Evolutionary conservation across 164 flowering plant genomes (phyloP).

Genomic region (Litsea cubeba): DNA sequence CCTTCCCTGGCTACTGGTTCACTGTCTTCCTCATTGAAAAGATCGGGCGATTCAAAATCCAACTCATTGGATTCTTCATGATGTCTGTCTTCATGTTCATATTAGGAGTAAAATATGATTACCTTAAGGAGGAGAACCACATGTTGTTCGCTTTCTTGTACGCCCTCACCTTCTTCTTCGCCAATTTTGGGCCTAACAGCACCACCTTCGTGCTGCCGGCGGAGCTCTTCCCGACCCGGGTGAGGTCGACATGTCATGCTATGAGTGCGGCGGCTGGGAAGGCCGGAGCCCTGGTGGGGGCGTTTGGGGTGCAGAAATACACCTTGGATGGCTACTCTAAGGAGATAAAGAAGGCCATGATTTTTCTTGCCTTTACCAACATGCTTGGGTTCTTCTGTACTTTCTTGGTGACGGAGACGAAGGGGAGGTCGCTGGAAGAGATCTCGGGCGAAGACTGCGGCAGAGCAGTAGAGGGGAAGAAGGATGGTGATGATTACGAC

Average conservation of each 20-base stretch:
- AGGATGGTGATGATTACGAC: no score
- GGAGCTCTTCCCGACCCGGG: constrained; percentile 50
- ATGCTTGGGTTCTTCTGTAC: constrained; percentile 49
- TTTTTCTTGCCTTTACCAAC: constrained; percentile 35
- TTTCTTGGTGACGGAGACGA: constrained; percentile 48
- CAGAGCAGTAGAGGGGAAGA: background rate
- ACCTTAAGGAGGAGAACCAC: constrained; percentile 17
- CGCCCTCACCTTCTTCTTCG: constrained; percentile 53
- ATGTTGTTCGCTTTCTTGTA: constrained; percentile 33
- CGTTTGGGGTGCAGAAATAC: constrained; percentile 36
- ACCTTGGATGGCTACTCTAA: constrained; percentile 15
- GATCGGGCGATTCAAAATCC: constrained; percentile 64
- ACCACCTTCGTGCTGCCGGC: constrained; percentile 60
- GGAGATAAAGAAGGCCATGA: constrained; percentile 34
- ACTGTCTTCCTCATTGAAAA: constrained; percentile 64
- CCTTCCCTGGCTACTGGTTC: constrained; percentile 90
- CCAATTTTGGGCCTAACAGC: constrained; percentile 55
- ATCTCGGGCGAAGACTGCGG: constrained; percentile 58
- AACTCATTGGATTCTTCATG: constrained; percentile 64
- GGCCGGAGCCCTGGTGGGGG: constrained; percentile 54
- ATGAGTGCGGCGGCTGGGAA: constrained; percentile 52
- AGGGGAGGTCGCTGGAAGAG: constrained; percentile 53
- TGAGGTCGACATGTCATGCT: constrained; percentile 60
- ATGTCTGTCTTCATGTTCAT: constrained; percentile 85
- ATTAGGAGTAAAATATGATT: constrained; percentile 40